These are phyloP conservation scores for Penicillium maclennaniae DNA, from an alignment of 495 filamentous ascomycete species.

Conservation along the genomic window DNA sequence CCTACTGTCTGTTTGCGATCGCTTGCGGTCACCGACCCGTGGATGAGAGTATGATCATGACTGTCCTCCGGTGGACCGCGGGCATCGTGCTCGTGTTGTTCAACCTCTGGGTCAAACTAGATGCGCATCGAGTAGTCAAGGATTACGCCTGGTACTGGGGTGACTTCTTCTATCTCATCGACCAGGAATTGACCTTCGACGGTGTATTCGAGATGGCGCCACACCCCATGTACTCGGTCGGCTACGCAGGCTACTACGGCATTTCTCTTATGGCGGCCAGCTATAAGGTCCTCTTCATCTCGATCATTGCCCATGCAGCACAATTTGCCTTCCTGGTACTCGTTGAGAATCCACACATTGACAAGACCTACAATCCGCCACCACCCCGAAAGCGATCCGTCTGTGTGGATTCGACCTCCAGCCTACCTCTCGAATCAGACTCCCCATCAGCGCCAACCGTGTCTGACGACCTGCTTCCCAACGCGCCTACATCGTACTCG, in stretches of 20 bases:
- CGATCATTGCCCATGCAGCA: slow-evolving; percentile 87
- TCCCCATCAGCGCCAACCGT: slow-evolving; percentile 35
- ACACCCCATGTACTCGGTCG: slow-evolving; percentile 98
- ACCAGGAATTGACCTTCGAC: slow-evolving; percentile 96
- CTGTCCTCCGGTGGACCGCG: slow-evolving; percentile 70
- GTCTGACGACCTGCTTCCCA: slow-evolving; percentile 36
- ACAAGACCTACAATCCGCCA: slow-evolving; percentile 94
- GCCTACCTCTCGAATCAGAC: slow-evolving; percentile 32
- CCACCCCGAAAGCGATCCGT: slow-evolving; percentile 61
- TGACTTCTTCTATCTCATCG: slow-evolving; percentile 98
- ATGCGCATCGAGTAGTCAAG: slow-evolving; percentile 97
- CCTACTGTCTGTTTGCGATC: slow-evolving; percentile 92
- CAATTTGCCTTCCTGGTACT: slow-evolving; percentile 88
- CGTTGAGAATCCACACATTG: slow-evolving; percentile 96
- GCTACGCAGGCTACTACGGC: slow-evolving; percentile 96
- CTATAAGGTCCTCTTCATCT: slow-evolving; percentile 95
- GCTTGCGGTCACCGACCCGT: slow-evolving; percentile 74
- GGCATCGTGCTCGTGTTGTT: slow-evolving; percentile 82
- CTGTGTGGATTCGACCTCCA: slow-evolving; percentile 36
- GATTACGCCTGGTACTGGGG: slow-evolving; percentile 99
- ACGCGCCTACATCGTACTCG: slow-evolving; percentile 35
- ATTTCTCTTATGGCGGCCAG: slow-evolving; percentile 98
- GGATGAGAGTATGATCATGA: slow-evolving; percentile 66
- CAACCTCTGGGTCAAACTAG: slow-evolving; percentile 98
- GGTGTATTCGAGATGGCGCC: slow-evolving; percentile 99